Evolutionary conservation across 257 asterid genomes (phyloP), one percentile per base, ranked within the genome.

Genomic region (Nicotiana undulata): DNA sequence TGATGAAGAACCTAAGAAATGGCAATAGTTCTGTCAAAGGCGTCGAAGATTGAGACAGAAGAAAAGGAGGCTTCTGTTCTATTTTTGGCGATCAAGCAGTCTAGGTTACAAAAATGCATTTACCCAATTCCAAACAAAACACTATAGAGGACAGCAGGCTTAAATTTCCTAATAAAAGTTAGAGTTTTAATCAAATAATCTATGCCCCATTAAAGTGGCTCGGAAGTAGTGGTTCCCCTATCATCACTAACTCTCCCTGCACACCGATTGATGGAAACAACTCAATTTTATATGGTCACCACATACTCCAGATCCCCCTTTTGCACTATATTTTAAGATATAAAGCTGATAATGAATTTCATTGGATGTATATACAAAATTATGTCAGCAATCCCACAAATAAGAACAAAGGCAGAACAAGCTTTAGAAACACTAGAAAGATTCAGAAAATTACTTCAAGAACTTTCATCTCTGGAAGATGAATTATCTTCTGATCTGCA

Each of bases 401-500:
- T 16, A 24, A 12, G 46, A 24, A 28, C 56, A 63, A 40, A 17
- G 26, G 9, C 59, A 20, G 72, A 70, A 68, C 64, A 22, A 11
- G 24, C 40, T 70, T 85, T 12, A 22, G 26, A 22, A 82, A 72
- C 74, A 18, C 68, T 26, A 49, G 28, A 84, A 53, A 84, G 81
- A 80, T 82, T 46, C 34, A 29, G 75, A 56, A 68, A 82, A 83
- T 22, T 88, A 95, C 99, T 95, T 96, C 98, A 8, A 96, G 63
- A 63, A 81, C 89, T 83, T 90, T 75, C 75, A 64, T 34, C 13
- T 76, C 77, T 49, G 93, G 89, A 85, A 87, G 89, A 74, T 76
- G 75, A 24, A 86, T 75, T 81, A 87, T 53, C 79, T 87, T 88
- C 82, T 75, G 89, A 81, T 82, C 77, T 32, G 68, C 90, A 61